These are phyloP conservation scores for Lentinula raphanica DNA, from an alignment of 768 basidiomycete species.

Conservation along the genomic window DNA sequence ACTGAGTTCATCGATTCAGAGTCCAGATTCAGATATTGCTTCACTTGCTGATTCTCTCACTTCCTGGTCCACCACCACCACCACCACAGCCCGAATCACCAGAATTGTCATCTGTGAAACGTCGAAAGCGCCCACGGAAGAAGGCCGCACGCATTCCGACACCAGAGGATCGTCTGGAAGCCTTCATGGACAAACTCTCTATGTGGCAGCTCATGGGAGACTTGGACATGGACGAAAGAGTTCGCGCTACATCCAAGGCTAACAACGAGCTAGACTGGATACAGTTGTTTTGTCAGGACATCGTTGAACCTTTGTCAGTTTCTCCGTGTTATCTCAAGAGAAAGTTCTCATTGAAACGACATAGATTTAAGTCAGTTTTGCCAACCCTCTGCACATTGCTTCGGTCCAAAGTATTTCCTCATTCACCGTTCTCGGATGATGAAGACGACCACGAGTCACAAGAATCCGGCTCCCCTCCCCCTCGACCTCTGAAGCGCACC, in stretches of 20 bases:
- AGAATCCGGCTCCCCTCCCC: background rate
- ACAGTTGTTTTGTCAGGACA: constrained; percentile 62
- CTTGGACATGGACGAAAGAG: constrained; percentile 18
- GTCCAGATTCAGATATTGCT: constrained; percentile 73
- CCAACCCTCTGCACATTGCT: constrained; percentile 54
- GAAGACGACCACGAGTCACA: constrained; percentile 14
- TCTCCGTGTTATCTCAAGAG: background rate
- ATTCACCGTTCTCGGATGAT: constrained; percentile 54
- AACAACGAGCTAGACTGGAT: constrained; percentile 60
- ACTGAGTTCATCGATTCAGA: constrained; percentile 30
- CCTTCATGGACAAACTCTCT: constrained; percentile 74
- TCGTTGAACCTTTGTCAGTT: constrained; percentile 61
- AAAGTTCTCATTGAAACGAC: background rate
- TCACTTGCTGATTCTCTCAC: constrained; percentile 57
- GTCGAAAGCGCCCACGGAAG: constrained; percentile 14
- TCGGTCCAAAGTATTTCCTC: constrained; percentile 61
- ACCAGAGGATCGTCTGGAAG: constrained; percentile 57
- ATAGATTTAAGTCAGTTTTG: constrained; percentile 51
- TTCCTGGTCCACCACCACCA: constrained; percentile 41
- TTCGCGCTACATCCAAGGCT: constrained; percentile 10
- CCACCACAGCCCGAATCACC: constrained; percentile 15
- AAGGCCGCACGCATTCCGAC: constrained; percentile 1
- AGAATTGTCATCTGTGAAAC: constrained; percentile 13
- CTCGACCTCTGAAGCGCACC: background rate
- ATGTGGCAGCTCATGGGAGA: constrained; percentile 65